phyloP scores from a whole-genome alignment of 371 early-diverging fungal species.

The Zopfochytrium polystomum region DNA sequence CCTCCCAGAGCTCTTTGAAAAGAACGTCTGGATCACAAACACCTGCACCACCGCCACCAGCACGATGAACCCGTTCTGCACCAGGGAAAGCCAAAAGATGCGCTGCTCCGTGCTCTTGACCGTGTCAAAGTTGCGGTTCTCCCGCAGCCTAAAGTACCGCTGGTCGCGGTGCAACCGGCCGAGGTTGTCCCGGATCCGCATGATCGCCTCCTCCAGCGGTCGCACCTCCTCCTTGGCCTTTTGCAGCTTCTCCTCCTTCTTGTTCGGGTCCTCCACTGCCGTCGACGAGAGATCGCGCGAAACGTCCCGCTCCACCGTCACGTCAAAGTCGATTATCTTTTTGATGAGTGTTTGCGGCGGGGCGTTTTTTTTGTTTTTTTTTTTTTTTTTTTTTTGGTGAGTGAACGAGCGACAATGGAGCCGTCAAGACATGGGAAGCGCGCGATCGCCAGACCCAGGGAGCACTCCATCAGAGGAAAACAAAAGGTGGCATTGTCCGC shows the following conservation, averaged over 20 bases:
- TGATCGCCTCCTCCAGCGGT: constrained; percentile 24
- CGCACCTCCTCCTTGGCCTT: constrained; percentile 10
- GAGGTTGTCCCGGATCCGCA: constrained; percentile 32
- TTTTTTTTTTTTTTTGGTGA: too few relatives aligned
- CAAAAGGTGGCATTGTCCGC: neutral
- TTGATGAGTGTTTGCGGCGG: too few relatives aligned
- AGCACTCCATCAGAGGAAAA: neutral
- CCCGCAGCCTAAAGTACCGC: constrained; percentile 79
- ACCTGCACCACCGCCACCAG: constrained; percentile 83
- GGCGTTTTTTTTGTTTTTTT: too few relatives aligned
- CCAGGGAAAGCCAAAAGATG: constrained; percentile 83
- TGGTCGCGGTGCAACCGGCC: constrained; percentile 69
- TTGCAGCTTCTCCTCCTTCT: constrained; percentile 16
- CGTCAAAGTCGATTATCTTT: constrained; percentile 82
- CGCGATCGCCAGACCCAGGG: neutral
- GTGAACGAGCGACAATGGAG: neutral
- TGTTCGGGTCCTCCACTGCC: constrained; percentile 4
- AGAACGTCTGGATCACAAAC: constrained; percentile 60
- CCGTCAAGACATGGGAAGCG: neutral
- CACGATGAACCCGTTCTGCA: constrained; percentile 71
- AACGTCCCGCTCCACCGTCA: constrained; percentile 76
- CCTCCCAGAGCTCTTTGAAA: too few relatives aligned
- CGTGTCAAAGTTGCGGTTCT: constrained; percentile 83
- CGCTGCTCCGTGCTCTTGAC: constrained; percentile 77
- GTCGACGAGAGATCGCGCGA: neutral